Base-by-base conservation (phyloP, 2,329 filamentous ascomycete species). In the Neofusicoccum laricinum region DNA sequence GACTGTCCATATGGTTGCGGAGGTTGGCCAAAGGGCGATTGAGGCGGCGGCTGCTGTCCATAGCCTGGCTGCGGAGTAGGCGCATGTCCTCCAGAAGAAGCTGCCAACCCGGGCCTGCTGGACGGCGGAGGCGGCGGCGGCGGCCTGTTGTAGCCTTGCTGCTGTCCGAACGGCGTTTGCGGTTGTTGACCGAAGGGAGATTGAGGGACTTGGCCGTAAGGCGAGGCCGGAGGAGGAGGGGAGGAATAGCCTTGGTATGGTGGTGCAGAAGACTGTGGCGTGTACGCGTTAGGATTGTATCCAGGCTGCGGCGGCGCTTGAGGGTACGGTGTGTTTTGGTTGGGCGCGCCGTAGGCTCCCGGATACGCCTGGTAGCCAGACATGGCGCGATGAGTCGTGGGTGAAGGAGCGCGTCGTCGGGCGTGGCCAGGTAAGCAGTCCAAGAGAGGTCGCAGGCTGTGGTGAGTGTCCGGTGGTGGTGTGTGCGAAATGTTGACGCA, bases 241-340 rank as follows among this genome's bases (percentile, higher is more conserved):
- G 63, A 30, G 1, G 53, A 21, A 14, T 61, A 59, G 49, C 49
- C 41, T 46, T 64, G 62, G 21, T 64, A 49, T 3, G 51, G 53
- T n/a, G 46, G 34, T 15, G 63, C 55, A 14, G 53, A 49, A n/a
- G 46, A 63, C 40, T 63, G 63, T 32, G 34, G 63, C 36, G 45
- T 10, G 36, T 61, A 59, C 11, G 63, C 51, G 32, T 51, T 49
- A 46, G 50, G 62, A 43, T 50, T 58, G 63, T 64, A 64, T 49
- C 63, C 63, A 50, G 72, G 66, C 53, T 66, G 66, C 2, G 70
- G 69, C 63, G 76, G 73, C 30, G 68, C 70, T 65, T 75, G 73
- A 59, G 74, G 72, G 66, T 77, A 77, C 2, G 77, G 76, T 46
- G 75, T 72, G 43, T 75, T 72, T 59, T 71, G 71, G 30, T 73